A percentile compares a stretch with the other conserved stretches of the same genome.
Conservation (phyloP, 345 rosid species). For the Salix koriyanagi region DNA sequence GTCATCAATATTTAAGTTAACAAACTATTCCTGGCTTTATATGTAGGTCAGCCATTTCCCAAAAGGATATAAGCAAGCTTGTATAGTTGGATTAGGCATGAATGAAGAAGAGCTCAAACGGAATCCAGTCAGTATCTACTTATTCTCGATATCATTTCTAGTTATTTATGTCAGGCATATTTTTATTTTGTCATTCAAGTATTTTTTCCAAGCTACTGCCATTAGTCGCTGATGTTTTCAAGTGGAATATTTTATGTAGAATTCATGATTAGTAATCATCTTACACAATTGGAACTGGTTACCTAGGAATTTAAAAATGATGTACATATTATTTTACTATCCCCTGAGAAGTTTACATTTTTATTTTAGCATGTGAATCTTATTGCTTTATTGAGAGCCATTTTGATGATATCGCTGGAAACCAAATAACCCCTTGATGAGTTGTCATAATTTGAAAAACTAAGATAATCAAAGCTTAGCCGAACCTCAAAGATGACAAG, state of each 20-base stretch:
- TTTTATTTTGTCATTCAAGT: not conserved
- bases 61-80: constrained; percentile 77
- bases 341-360: not conserved
- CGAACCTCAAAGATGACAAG: not conserved
- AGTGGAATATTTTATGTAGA: not conserved
- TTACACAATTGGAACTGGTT: not conserved
- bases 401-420: too few relatives aligned
- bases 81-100: constrained; percentile 76
- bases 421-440: too few relatives aligned
- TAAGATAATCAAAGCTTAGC: not conserved
- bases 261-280: not conserved
- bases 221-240: not conserved
- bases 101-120: constrained; percentile 79
- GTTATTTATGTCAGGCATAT: not conserved
- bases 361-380: not conserved
- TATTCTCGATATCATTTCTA: not conserved
- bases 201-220: not conserved
- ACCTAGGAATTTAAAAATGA: not conserved
- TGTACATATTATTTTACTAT: not conserved
- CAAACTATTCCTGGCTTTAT: not conserved
- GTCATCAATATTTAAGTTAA: not conserved
- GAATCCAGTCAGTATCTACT: constrained; percentile 48
- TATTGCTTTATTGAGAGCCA: not conserved
- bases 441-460: too few relatives aligned
- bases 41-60: constrained; percentile 90